Conservation (phyloP, 805 yeast species). For the Ogataea neopini region DNA sequence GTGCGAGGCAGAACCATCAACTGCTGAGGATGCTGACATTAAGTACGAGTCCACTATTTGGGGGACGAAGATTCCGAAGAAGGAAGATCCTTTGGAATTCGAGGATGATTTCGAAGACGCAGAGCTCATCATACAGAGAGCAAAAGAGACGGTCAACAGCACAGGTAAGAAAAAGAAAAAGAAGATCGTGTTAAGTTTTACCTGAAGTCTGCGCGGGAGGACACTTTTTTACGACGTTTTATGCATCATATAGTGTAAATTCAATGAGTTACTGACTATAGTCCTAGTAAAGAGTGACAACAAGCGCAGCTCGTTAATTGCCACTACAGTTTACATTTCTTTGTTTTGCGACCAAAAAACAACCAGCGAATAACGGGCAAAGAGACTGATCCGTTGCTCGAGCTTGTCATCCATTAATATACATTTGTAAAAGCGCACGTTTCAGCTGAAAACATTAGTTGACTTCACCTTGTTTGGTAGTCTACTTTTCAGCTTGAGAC, state of each 20-base stretch:
- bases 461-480: slow-evolving; percentile 10
- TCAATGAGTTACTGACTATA: neutral
- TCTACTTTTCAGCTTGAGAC: slow-evolving; percentile 20
- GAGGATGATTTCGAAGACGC: slow-evolving; percentile 48
- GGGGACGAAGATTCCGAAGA: slow-evolving; percentile 65
- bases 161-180: slow-evolving; percentile 41
- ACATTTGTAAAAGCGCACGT: neutral
- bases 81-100: slow-evolving; percentile 35
- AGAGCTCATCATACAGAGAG: slow-evolving; percentile 52
- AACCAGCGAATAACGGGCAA: too few species aligned
- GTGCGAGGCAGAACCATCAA: slow-evolving; percentile 12
- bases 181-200: slow-evolving; percentile 32
- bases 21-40: slow-evolving; percentile 11
- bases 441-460: slow-evolving; percentile 34
- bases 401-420: too few species aligned
- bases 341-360: too few species aligned
- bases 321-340: too few species aligned
- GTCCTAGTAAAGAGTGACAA: too few species aligned
- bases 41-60: slow-evolving; percentile 56
- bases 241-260: neutral
- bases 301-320: too few species aligned
- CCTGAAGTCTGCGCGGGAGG: slow-evolving; percentile 6
- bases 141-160: slow-evolving; percentile 46
- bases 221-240: neutral
- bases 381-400: too few species aligned